phyloP scores from a whole-genome alignment of 768 basidiomycete species.

The Hemileccinum rubropunctum region DNA sequence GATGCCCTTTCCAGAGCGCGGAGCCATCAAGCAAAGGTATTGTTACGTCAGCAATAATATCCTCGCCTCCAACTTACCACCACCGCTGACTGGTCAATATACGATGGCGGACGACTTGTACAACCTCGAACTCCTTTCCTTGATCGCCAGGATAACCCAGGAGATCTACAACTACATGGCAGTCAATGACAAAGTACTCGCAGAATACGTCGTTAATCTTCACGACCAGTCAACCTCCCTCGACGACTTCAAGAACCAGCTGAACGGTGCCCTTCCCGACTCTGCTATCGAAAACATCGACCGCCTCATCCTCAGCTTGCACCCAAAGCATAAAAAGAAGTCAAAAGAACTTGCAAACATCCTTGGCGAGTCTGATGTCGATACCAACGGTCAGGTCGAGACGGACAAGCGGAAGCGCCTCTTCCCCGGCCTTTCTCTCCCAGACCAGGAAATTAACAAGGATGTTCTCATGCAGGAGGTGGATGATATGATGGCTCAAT shows the following conservation, averaged over 20 bases:
- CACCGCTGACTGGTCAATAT: not conserved
- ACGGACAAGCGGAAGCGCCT: constrained; percentile 76
- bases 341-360: constrained; percentile 38
- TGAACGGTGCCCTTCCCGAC: constrained; percentile 81
- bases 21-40: constrained; percentile 44
- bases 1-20: constrained; percentile 58
- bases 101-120: constrained; percentile 80
- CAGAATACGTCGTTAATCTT: constrained; percentile 91
- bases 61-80: constrained; percentile 4
- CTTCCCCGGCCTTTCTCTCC: constrained; percentile 86
- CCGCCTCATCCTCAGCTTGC: constrained; percentile 89
- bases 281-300: constrained; percentile 92
- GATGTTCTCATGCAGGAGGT: constrained; percentile 87
- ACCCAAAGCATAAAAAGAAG: constrained; percentile 91
- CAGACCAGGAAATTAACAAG: constrained; percentile 66
- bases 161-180: constrained; percentile 88
- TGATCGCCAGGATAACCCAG: constrained; percentile 89
- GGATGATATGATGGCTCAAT: constrained; percentile 82
- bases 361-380: constrained; percentile 31
- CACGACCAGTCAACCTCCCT: constrained; percentile 83
- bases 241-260: constrained; percentile 75
- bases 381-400: constrained; percentile 42
- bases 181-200: constrained; percentile 86
- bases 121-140: constrained; percentile 88
- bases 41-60: constrained; percentile 20